Evolutionary conservation across 169 alveolate genomes (phyloP).

Genomic region (Plasmodium berghei): DNA sequence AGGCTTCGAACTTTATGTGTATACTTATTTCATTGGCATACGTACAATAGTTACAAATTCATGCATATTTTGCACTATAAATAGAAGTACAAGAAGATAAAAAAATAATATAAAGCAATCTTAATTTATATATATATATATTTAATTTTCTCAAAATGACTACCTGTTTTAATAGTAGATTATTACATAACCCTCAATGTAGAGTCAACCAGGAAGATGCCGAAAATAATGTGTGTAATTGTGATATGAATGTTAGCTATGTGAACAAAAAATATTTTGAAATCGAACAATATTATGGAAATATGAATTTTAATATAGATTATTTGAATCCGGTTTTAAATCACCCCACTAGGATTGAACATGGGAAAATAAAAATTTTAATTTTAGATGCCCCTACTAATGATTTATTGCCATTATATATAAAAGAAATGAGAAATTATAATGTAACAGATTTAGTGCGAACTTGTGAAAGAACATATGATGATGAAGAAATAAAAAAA

Average conservation of each 20-base stretch:
- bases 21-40: too few species aligned
- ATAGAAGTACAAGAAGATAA: too few species aligned
- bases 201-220: too few species aligned
- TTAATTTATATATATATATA: too few species aligned
- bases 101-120: too few species aligned
- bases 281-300: conserved; percentile 37
- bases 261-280: conserved; percentile 52
- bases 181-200: not conserved
- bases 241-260: conserved; percentile 11
- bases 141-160: conserved; percentile 21
- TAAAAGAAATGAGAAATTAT: conserved; percentile 86
- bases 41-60: too few species aligned
- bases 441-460: conserved; percentile 91
- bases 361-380: conserved; percentile 87
- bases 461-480: conserved; percentile 92
- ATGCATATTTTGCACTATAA: too few species aligned
- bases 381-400: conserved; percentile 92
- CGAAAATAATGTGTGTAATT: not conserved
- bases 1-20: too few species aligned
- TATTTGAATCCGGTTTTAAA: conserved; percentile 81
- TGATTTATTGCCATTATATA: conserved; percentile 86
- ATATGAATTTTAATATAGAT: conserved; percentile 53
- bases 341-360: conserved; percentile 90
- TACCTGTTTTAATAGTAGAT: conserved; percentile 5
- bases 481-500: conserved; percentile 80